Conservation (phyloP, 176 grass and related monocot species). For the Zea mays region Zm-B73-REFERENCE-NAM-5.0 NC_050100.1:45918501-45919000, state of each 20-base stretch:
- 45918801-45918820: conserved; percentile 54
- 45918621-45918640: conserved; percentile 69
- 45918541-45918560: conserved; percentile 67
- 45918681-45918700: conserved; percentile 70
- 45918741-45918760: conserved; percentile 62
- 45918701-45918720: conserved; percentile 55
- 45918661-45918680: conserved; percentile 57
- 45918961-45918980: conserved; percentile 46
- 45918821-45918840: conserved; percentile 55
- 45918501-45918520: conserved; percentile 68
- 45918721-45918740: conserved; percentile 58
- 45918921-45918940: conserved; percentile 58
- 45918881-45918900: conserved; percentile 56
- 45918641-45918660: conserved; percentile 57
- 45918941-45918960: conserved; percentile 58
- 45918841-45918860: conserved; percentile 55
- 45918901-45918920: conserved; percentile 66
- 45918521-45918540: conserved; percentile 54
- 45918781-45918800: conserved; percentile 57
- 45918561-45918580: conserved; percentile 62
- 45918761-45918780: conserved; percentile 52
- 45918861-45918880: conserved; percentile 63
- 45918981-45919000: conserved; percentile 46
- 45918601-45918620: conserved; percentile 73
- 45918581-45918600: conserved; percentile 69